Evolutionary conservation across 345 rosid species (phyloP).

Genomic region (Anacardium occidentale): DNA sequence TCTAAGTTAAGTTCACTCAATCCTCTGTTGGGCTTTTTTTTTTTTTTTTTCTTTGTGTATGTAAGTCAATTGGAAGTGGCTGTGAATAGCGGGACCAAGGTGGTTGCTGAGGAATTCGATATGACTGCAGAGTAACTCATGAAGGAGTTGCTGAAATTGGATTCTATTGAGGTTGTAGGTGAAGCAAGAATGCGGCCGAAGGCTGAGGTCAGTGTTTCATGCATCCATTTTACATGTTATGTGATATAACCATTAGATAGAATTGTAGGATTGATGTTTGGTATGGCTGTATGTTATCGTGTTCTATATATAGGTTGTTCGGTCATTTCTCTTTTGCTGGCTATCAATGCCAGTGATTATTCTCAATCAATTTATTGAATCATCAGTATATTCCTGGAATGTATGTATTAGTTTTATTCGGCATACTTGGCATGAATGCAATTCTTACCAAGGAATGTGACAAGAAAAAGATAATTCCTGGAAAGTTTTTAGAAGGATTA

Average conservation of each 20-base stretch:
- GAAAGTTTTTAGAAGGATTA: background rate
- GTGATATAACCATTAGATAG: background rate
- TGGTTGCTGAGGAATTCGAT: constrained; percentile 59
- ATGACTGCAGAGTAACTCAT: constrained; percentile 73
- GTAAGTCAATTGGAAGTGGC: constrained; percentile 66
- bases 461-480: background rate
- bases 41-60: constrained; percentile 28
- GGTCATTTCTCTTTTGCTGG: background rate
- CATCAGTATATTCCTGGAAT: background rate
- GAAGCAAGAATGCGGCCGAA: constrained; percentile 73
- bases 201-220: constrained; percentile 72
- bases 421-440: background rate
- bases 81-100: constrained; percentile 60
- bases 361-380: background rate
- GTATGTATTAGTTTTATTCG: background rate
- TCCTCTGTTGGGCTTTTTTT: constrained; percentile 7
- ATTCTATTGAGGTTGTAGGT: constrained; percentile 76
- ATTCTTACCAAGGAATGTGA: background rate
- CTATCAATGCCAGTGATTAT: background rate
- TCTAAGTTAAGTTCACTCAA: background rate
- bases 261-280: background rate
- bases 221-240: background rate
- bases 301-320: background rate
- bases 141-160: constrained; percentile 82
- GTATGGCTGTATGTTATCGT: background rate